Evolutionary conservation across 164 flowering plant species (phyloP), one percentile per base, ranked within the genome.

Genomic region (Euptelea pleiosperma): DNA sequence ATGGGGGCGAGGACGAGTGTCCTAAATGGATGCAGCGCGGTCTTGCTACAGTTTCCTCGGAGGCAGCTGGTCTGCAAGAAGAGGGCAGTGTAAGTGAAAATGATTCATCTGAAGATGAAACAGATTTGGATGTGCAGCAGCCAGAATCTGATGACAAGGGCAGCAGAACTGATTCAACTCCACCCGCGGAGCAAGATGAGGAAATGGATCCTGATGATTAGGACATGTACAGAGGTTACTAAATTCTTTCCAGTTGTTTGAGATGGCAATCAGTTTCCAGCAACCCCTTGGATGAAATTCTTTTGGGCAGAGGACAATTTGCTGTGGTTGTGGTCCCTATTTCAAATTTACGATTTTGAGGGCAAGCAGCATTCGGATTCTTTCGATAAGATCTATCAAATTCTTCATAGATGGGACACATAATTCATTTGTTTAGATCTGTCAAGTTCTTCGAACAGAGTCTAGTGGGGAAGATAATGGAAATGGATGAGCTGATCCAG

Each of bases 171-270:
- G 65, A 74, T 40, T 39, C 55, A 0, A 29, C 49, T 18, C 64
- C 67, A 10, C 28, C 77, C 0, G 43, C 58, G 12, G 92, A 84
- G 35, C 84, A 77, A 52, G 96, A 89, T 65, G 96, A 82, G 16
- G 96, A 89, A 72, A 84, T 85, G 96, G 96, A 89, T 62, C 89
- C 96, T 6, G 73, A 86, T 58, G 96, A 89, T 67, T 83, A 80
- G 58, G 36, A 46, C 62, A 56, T 57, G 34, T 29, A 28, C 51
- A 30, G 39, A 30, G 34, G 16, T 33, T 46, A 46, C 31, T 1
- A n/a, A 10, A 52, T 61, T 52, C 41, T 30, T 52, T 56, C 21
- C 26, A 24, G 60, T 39, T 54, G 3, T 3, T 16, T 22, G 47
- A 47, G 28, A 29, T 36, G 34, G 46, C n/a, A 35, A 49, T 60